Conservation (phyloP, 1,284 basidiomycete species). For the Trichosporon ovoides region DNA sequence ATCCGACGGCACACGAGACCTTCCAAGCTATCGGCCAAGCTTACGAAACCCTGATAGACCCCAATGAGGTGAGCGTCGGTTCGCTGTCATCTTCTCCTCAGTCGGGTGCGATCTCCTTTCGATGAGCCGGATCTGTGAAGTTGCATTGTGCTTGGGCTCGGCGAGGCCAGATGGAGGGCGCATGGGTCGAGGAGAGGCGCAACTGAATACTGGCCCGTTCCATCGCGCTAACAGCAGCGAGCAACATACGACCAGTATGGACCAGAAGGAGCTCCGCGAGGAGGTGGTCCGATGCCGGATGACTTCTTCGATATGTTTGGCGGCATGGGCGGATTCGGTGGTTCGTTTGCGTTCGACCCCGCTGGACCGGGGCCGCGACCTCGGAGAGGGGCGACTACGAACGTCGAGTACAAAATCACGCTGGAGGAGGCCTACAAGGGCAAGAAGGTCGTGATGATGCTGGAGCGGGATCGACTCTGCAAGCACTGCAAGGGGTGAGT, state of each 20-base stretch:
- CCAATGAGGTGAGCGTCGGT: conserved; percentile 51
- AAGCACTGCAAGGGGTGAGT: conserved; percentile 68
- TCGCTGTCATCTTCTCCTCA: too few relatives aligned
- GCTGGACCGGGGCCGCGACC: conserved; percentile 46
- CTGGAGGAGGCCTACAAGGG: conserved; percentile 92
- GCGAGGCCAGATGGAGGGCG: too few relatives aligned
- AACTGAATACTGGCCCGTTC: too few relatives aligned
- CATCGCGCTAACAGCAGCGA: conserved; percentile 49
- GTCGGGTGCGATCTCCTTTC: too few relatives aligned
- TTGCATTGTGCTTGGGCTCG: too few relatives aligned
- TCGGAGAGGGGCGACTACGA: conserved; percentile 59
- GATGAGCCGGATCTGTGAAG: too few relatives aligned
- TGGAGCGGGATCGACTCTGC: conserved; percentile 81
- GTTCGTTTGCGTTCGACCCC: conserved; percentile 33
- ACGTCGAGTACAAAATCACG: conserved; percentile 76
- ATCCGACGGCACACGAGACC: conserved; percentile 59
- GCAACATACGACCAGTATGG: conserved; percentile 77
- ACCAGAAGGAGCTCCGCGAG: conserved; percentile 53
- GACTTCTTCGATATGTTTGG: conserved; percentile 69
- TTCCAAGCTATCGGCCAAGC: conserved; percentile 86
- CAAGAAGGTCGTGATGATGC: conserved; percentile 78
- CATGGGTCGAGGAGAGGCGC: too few relatives aligned
- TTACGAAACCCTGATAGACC: conserved; percentile 81
- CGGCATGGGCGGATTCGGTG: conserved; percentile 37
- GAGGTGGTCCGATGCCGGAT: conserved; percentile 51